Evolutionary conservation across 2,329 filamentous ascomycete genomes (phyloP).

Genomic region (Xylaria sp.): DNA sequence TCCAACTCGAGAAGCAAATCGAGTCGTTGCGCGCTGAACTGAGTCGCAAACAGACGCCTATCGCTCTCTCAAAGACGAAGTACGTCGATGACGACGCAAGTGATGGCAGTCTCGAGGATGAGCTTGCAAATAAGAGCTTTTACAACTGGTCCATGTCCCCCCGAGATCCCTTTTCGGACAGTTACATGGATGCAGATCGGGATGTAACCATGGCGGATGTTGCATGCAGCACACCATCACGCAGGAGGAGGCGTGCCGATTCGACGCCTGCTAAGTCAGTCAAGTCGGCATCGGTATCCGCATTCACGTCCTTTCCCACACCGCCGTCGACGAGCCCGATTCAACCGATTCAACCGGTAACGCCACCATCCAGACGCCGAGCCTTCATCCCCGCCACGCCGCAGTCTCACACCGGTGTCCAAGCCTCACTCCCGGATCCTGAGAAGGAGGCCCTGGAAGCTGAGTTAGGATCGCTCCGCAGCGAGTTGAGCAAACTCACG

Average conservation of each 20-base stretch:
- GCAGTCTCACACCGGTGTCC: constrained; percentile 36
- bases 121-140: constrained; percentile 15
- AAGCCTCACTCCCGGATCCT: constrained; percentile 39
- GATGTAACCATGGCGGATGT: constrained; percentile 48
- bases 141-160: constrained; percentile 50
- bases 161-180: constrained; percentile 42
- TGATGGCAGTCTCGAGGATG: background rate
- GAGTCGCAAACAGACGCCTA: constrained; percentile 13
- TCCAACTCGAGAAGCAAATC: constrained; percentile 36
- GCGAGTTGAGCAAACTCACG: constrained; percentile 45
- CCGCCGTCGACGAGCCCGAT: constrained; percentile 48
- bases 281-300: background rate
- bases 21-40: constrained; percentile 31
- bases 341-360: constrained; percentile 23
- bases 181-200: constrained; percentile 37
- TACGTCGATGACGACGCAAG: background rate
- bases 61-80: constrained; percentile 5
- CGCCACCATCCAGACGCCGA: constrained; percentile 35
- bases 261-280: background rate
- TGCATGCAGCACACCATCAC: constrained; percentile 47
- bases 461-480: constrained; percentile 44
- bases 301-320: constrained; percentile 44
- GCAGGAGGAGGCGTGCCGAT: constrained; percentile 16
- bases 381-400: constrained; percentile 21
- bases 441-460: constrained; percentile 40